These are phyloP conservation scores for Chlamydomonas sphaeroides DNA, from an alignment of 139 green algal species.

Conservation along the genomic window DNA sequence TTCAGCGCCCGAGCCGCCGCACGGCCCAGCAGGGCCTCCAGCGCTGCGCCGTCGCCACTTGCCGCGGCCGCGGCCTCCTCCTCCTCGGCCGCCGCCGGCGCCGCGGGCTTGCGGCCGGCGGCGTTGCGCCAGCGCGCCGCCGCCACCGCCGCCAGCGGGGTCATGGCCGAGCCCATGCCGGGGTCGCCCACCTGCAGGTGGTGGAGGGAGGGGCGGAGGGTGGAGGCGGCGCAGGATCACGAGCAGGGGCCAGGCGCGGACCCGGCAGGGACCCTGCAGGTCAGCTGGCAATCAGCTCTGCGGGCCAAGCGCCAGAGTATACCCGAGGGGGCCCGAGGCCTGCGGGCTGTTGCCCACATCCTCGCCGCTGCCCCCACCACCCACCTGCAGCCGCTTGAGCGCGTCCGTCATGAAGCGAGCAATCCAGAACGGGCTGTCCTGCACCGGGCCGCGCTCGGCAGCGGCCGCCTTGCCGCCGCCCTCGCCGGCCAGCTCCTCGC, in stretches of 20 bases:
- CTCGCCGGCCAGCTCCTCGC: not conserved
- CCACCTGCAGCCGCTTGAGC: conserved; percentile 9
- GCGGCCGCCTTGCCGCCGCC: too few species aligned
- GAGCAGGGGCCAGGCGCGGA: too few species aligned
- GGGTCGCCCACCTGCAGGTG: too few species aligned
- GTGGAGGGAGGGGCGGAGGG: too few species aligned
- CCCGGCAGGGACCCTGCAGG: too few species aligned
- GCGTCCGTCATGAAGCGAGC: conserved; percentile 41
- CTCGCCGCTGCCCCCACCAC: too few species aligned
- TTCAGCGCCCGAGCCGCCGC: conserved; percentile 38
- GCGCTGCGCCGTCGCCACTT: conserved; percentile 28
- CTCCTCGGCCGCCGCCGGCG: not conserved
- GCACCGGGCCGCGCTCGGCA: not conserved
- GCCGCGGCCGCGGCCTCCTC: not conserved
- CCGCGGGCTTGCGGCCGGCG: not conserved
- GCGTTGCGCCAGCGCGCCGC: conserved; percentile 50
- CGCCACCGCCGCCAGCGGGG: conserved; percentile 56
- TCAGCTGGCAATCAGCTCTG: too few species aligned
- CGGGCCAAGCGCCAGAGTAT: too few species aligned
- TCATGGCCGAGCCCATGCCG: conserved; percentile 31
- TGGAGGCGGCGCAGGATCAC: too few species aligned
- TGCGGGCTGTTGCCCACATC: too few species aligned
- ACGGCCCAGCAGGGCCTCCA: conserved; percentile 54
- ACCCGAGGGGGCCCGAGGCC: too few species aligned
- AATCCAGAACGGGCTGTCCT: conserved; percentile 47